Evolutionary conservation across 371 early-diverging fungal species (phyloP), one percentile per base, ranked within the genome.

Genomic region (Mucor piriformis): DNA sequence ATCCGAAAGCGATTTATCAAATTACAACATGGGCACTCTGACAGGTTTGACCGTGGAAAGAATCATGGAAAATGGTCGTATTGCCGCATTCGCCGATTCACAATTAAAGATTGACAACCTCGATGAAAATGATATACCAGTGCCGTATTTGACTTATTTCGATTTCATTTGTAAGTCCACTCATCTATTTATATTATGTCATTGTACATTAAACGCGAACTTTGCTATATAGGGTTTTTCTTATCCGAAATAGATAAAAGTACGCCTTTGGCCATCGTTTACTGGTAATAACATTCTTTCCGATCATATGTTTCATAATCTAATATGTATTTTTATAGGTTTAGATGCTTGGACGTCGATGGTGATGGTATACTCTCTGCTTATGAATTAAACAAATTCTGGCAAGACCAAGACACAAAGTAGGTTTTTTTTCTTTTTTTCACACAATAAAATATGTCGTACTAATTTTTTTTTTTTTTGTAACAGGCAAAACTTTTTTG

Each of bases 271-370:
- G 87, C 93, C 1, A 84, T 92, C 44, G 95, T 93, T 63, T 96
- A 93, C 67, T 96, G 96, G 95, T 70, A 71, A 57, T 15, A 15
- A 0, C 20, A 18, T 20, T 42, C n/a, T 37, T 37, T 37, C n/a
- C n/a, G 37, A 42, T 20, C 43, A 42, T 2, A 42, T 42, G 16
- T 43, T 43, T 20, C 23, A 43, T 10, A 43, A 46, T 24, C 6
- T 21, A 21, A 24, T 11, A 13, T 24, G 4, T 42, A 18, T 20
- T 42, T 20, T 25, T 13, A 13, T 44, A 77, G 77, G 78, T 96
- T 95, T 80, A 84, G 94, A 50, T 89, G 89, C 55, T 69, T 96
- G 70, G 97, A 96, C 67, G 66, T 89, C 2, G 96, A 96, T 69
- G 91, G 90, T 11, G 96, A 96, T 70, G 96, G 95, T 8, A 54